Evolutionary conservation across 2,329 filamentous ascomycete species (phyloP).

Genomic region (Pestalotiopsis fici): DNA sequence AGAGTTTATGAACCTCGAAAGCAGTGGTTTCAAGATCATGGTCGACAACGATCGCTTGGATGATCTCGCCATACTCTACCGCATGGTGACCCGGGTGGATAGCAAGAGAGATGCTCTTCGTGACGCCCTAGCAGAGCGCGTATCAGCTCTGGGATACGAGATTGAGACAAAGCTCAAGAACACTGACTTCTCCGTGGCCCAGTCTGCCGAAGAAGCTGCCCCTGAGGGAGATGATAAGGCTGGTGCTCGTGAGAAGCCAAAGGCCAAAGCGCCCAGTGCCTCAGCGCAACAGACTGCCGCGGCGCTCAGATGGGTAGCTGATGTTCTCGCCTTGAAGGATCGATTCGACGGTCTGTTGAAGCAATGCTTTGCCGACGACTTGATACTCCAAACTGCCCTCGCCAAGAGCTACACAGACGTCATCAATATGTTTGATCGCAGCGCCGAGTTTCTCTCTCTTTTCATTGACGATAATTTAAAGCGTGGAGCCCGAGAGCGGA

Average conservation of each 20-base stretch:
- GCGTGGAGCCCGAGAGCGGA: slow-evolving; percentile 90
- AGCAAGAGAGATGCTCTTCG: slow-evolving; percentile 70
- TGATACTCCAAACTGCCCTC: slow-evolving; percentile 77
- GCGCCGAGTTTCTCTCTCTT: slow-evolving; percentile 89
- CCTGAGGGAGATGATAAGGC: slow-evolving; percentile 32
- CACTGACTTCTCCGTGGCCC: slow-evolving; percentile 50
- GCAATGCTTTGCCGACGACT: slow-evolving; percentile 72
- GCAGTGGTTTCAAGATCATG: slow-evolving; percentile 84
- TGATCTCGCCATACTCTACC: slow-evolving; percentile 80
- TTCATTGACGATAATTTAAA: slow-evolving; percentile 98
- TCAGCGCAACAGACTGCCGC: slow-evolving; percentile 81
- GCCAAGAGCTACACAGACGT: slow-evolving; percentile 89
- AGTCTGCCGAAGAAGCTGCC: slow-evolving; percentile 33
- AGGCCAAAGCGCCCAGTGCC: slow-evolving; percentile 52
- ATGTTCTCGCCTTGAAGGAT: slow-evolving; percentile 81
- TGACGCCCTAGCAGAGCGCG: slow-evolving; percentile 69
- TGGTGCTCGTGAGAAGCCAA: slow-evolving; percentile 48
- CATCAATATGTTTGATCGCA: slow-evolving; percentile 85
- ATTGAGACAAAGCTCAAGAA: slow-evolving; percentile 71
- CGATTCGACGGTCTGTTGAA: slow-evolving; percentile 84
- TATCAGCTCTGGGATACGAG: slow-evolving; percentile 78
- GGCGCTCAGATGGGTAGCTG: slow-evolving; percentile 93
- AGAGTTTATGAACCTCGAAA: slow-evolving; percentile 82
- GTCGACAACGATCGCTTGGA: slow-evolving; percentile 83
- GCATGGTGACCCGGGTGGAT: slow-evolving; percentile 78